Conservation (phyloP, 1,284 basidiomycete species). For the Cutaneotrichosporon sp. region DNA sequence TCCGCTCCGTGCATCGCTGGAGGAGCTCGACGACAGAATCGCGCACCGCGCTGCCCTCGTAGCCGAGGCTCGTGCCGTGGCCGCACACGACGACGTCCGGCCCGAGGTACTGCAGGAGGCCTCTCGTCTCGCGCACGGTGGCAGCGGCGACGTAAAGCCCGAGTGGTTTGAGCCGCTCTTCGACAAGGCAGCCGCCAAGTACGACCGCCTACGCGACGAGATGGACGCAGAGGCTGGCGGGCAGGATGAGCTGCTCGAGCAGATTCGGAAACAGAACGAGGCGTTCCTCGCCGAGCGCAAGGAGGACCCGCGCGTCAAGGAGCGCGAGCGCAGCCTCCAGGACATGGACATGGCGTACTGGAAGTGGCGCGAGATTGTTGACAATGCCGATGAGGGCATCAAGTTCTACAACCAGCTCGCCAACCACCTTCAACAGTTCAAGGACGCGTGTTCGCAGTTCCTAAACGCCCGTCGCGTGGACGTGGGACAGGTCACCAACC, state of each 20-base stretch:
- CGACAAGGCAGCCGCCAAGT: slow-evolving; percentile 76
- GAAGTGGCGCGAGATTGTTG: slow-evolving; percentile 81
- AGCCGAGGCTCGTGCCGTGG: slow-evolving; percentile 64
- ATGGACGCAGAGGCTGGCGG: slow-evolving; percentile 63
- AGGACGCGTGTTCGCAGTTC: slow-evolving; percentile 72
- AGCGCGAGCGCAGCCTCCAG: slow-evolving; percentile 79
- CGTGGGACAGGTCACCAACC: slow-evolving; percentile 45
- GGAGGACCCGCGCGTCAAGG: slow-evolving; percentile 74
- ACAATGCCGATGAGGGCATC: slow-evolving; percentile 83
- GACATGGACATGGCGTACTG: slow-evolving; percentile 84
- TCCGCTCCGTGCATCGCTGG: slow-evolving; percentile 71
- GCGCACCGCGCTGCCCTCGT: slow-evolving; percentile 64
- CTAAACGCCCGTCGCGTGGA: slow-evolving; percentile 66
- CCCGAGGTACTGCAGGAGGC: slow-evolving; percentile 68
- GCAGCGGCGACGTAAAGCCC: slow-evolving; percentile 70
- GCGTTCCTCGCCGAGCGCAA: slow-evolving; percentile 73
- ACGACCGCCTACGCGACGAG: slow-evolving; percentile 68
- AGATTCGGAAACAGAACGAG: slow-evolving; percentile 72
- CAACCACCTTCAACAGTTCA: slow-evolving; percentile 68
- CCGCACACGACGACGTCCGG: slow-evolving; percentile 73
- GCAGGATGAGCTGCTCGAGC: slow-evolving; percentile 66
- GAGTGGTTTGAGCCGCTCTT: slow-evolving; percentile 82
- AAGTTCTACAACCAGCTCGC: slow-evolving; percentile 86
- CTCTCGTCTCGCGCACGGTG: slow-evolving; percentile 54
- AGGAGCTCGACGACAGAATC: slow-evolving; percentile 74